These are phyloP conservation scores for Pyracantha coccinea DNA, from an alignment of 331 rosid species.

Conservation along the genomic window DNA sequence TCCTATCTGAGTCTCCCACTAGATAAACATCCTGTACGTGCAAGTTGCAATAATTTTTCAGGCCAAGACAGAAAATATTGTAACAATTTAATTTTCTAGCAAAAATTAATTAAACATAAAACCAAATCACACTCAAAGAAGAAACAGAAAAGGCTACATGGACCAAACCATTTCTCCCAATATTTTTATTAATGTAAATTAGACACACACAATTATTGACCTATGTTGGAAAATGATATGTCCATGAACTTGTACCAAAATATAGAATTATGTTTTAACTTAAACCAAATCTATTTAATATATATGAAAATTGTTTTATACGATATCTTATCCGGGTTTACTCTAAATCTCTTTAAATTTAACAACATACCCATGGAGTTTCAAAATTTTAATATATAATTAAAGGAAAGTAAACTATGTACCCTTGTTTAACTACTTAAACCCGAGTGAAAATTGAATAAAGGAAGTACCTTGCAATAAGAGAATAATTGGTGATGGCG, in stretches of 20 bases:
- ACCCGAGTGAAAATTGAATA: neutral
- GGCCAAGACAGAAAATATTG: neutral
- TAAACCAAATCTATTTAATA: neutral
- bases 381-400: neutral
- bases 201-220: neutral
- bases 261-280: too few relatives aligned
- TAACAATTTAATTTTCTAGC: too few relatives aligned
- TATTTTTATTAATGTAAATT: too few relatives aligned
- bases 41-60: neutral
- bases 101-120: neutral
- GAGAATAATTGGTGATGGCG: constrained; percentile 29
- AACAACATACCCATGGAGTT: neutral
- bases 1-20: constrained; percentile 48
- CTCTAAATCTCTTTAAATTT: neutral
- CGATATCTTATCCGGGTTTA: too few relatives aligned
- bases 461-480: constrained; percentile 50
- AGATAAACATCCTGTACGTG: constrained; percentile 44
- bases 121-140: neutral
- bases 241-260: neutral
- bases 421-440: neutral
- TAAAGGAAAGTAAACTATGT: neutral
- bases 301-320: neutral
- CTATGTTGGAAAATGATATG: too few relatives aligned
- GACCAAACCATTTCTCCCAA: neutral
- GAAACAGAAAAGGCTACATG: neutral